Percentiles rank a stretch among this genome's conserved stretches.
These are phyloP conservation scores for Hirsutella rhossiliensis DNA, from an alignment of 2,329 filamentous ascomycete species.

Conservation along the genomic window DNA sequence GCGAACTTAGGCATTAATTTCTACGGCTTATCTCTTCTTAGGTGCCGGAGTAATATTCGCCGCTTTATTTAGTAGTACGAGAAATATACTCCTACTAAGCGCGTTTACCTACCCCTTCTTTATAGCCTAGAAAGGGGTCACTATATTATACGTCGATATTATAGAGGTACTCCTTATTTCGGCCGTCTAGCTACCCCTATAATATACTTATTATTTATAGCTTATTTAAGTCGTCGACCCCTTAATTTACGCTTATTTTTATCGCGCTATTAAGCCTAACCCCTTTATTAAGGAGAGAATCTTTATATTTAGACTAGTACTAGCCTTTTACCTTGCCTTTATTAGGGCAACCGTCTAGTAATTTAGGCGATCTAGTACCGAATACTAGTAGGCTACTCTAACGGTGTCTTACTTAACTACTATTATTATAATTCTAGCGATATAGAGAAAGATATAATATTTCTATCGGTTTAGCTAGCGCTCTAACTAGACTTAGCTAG, in stretches of 20 bases:
- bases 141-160: no score
- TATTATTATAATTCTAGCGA: no score
- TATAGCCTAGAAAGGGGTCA: no score
- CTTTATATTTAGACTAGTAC: neutral
- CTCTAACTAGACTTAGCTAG: neutral
- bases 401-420: neutral
- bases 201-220: neutral
- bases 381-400: neutral
- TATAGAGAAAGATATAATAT: no score
- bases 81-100: no score
- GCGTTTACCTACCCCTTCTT: no score
- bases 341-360: no score
- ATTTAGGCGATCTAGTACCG: neutral
- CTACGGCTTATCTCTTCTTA: no score
- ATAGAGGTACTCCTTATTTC: no score
- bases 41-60: no score
- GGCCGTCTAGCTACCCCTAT: neutral
- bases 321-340: neutral
- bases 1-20: neutral
- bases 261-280: neutral
- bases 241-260: neutral
- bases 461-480: neutral
- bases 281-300: neutral
- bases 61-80: no score
- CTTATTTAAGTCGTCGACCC: no score